Conservation (phyloP, 2,329 filamentous ascomycete species). For the Fusarium sp. region DNA sequence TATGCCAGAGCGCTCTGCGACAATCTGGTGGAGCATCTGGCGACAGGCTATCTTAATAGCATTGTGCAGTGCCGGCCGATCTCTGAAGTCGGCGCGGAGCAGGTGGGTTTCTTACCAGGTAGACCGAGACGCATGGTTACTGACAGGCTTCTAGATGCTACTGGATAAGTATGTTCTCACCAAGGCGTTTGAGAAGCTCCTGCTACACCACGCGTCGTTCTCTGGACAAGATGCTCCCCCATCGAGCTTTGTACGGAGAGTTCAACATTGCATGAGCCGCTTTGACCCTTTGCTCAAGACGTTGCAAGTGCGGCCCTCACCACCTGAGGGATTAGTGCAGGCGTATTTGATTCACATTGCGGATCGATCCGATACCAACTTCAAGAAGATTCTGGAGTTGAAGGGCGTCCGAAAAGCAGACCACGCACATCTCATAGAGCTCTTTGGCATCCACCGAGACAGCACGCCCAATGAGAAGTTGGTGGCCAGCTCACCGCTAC, state of each 20-base stretch:
- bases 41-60: slow-evolving; percentile 81
- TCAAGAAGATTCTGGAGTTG: slow-evolving; percentile 93
- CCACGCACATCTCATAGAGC: slow-evolving; percentile 82
- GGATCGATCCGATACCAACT: slow-evolving; percentile 93
- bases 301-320: slow-evolving; percentile 90
- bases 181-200: slow-evolving; percentile 78
- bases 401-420: slow-evolving; percentile 92
- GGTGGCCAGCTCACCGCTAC: slow-evolving; percentile 74
- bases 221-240: slow-evolving; percentile 54
- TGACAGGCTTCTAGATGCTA: slow-evolving; percentile 74
- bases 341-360: slow-evolving; percentile 97
- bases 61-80: slow-evolving; percentile 91
- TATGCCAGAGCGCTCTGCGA: slow-evolving; percentile 96
- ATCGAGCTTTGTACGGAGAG: slow-evolving; percentile 82
- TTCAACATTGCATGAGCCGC: slow-evolving; percentile 84
- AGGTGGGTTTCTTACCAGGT: slow-evolving; percentile 61
- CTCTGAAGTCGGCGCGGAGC: slow-evolving; percentile 93
- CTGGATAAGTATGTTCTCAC: slow-evolving; percentile 93
- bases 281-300: slow-evolving; percentile 96
- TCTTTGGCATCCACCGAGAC: slow-evolving; percentile 85
- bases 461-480: slow-evolving; percentile 77
- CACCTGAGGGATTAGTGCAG: slow-evolving; percentile 93
- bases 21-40: slow-evolving; percentile 90
- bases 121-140: slow-evolving; percentile 5
- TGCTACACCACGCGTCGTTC: slow-evolving; percentile 69